Evolutionary conservation across 176 grass and related monocot species (phyloP), one percentile per base, ranked within the genome.

Genomic region (Echinochloa phyllopogon): DNA sequence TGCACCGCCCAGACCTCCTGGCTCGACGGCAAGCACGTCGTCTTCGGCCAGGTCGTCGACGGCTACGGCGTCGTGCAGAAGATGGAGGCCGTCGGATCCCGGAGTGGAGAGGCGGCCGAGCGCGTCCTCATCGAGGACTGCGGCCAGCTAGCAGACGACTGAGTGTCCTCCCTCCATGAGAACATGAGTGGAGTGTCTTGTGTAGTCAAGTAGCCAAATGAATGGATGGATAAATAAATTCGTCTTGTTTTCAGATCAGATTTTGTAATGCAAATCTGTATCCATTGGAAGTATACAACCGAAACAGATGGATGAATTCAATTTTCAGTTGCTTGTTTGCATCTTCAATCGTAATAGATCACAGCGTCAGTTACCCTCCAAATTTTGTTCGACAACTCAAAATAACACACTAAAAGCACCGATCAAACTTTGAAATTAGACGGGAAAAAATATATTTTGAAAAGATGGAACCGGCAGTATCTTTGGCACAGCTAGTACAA

Each of bases 21-120:
- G 90, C 82, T 95, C 2, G 94, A 96, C 66, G 77, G 86, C 18
- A 93, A 83, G 84, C 91, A 96, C 72, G 91, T 93, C 38, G 94
- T 93, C 10, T 96, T 96, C 25, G 94, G 94, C 49, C 89, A 93
- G 84, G 91, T 96, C 0, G 68, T 91, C 3, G 88, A 93, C 0
- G 88, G 94, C 0, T 96, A 93, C 75, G 18, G 27, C 43, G 86
- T 93, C 14, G 88, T 96, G 3, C n/a, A 93, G 81, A 80, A 77
- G 75, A 93, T 96, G 94, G 94, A 96, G 67, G 59, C 18, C 0
- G 91, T 89, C 29, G 94, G 94, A 3, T 83, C 84, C 5, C 10
- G 20, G 25, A 39, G 48, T 13, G 94, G 94, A 23, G 8, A 25
- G 21, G 87, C 94, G 4, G 70, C 77, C 2, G 7, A 89, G 76